Percentiles rank a stretch among this genome's conserved stretches.
phyloP scores from a whole-genome alignment of 495 filamentous ascomycete species.

The Staphylotrichum longicolle region DNA sequence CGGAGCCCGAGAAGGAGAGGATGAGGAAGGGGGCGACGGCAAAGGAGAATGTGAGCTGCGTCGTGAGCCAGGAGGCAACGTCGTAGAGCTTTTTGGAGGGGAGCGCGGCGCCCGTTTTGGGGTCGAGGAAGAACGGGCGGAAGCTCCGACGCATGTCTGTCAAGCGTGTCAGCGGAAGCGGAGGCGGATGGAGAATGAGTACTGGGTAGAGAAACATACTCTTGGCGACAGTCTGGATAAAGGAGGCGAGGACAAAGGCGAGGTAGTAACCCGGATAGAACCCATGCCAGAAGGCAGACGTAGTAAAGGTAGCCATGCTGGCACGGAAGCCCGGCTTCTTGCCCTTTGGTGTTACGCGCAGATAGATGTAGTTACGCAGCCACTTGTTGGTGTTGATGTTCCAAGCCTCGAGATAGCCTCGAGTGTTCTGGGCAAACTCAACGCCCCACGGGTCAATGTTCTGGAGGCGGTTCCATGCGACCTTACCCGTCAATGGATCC shows the following conservation, averaged over 20 bases:
- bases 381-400: conserved; percentile 99
- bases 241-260: conserved; percentile 80
- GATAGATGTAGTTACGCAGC: conserved; percentile 93
- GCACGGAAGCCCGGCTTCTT: conserved; percentile 97
- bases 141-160: conserved; percentile 83
- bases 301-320: conserved; percentile 88
- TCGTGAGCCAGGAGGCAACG: conserved; percentile 70
- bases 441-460: conserved; percentile 82
- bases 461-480: conserved; percentile 83
- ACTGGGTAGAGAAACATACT: conserved; percentile 53
- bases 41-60: conserved; percentile 82
- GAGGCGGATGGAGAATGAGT: background rate
- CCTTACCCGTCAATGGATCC: conserved; percentile 74
- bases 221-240: conserved; percentile 91
- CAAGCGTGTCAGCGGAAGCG: conserved; percentile 15
- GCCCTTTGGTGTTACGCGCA: conserved; percentile 90
- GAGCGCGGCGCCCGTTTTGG: conserved; percentile 60
- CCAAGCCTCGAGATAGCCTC: conserved; percentile 86
- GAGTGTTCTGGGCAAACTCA: conserved; percentile 85
- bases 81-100: conserved; percentile 85
- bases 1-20: conserved; percentile 62
- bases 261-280: conserved; percentile 98
- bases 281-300: conserved; percentile 95
- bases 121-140: conserved; percentile 88
- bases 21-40: conserved; percentile 79